A percentile compares a stretch with the other conserved stretches of the same genome.
Evolutionary conservation across 2,329 filamentous ascomycete species (phyloP).

Genomic region (Byssoonygena ceratinophila): DNA sequence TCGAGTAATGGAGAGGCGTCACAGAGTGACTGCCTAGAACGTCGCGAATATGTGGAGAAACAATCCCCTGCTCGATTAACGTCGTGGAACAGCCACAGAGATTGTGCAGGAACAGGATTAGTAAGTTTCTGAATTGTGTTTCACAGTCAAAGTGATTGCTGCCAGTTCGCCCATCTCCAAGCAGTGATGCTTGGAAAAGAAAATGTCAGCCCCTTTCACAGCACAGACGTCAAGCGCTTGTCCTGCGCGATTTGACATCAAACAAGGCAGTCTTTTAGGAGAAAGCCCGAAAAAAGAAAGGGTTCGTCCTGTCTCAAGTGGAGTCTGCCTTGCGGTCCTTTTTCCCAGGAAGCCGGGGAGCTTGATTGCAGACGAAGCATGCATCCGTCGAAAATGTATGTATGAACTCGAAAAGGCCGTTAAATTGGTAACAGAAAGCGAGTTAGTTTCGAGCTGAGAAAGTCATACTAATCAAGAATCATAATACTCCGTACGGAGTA

Average conservation of each 20-base stretch:
- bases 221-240: not conserved
- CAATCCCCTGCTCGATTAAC: not conserved
- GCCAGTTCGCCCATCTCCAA: not conserved
- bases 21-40: not conserved
- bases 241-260: not conserved
- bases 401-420: not conserved
- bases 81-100: not conserved
- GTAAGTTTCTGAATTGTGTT: not conserved
- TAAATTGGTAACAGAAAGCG: not conserved
- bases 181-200: not conserved
- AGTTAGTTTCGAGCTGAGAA: not conserved
- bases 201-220: not conserved
- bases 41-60: not conserved
- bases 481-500: not conserved
- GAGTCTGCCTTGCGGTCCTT: constrained; percentile 8
- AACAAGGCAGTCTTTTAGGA: not conserved
- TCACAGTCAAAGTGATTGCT: not conserved
- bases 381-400: not conserved
- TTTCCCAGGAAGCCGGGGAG: not conserved
- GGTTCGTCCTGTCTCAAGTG: not conserved
- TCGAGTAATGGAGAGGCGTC: not conserved
- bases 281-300: not conserved
- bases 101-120: not conserved
- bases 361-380: not conserved
- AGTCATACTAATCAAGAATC: too few species aligned